Evolutionary conservation across 176 grass and related monocot genomes (phyloP).

Genomic region (Phoenix roebelenii): DNA sequence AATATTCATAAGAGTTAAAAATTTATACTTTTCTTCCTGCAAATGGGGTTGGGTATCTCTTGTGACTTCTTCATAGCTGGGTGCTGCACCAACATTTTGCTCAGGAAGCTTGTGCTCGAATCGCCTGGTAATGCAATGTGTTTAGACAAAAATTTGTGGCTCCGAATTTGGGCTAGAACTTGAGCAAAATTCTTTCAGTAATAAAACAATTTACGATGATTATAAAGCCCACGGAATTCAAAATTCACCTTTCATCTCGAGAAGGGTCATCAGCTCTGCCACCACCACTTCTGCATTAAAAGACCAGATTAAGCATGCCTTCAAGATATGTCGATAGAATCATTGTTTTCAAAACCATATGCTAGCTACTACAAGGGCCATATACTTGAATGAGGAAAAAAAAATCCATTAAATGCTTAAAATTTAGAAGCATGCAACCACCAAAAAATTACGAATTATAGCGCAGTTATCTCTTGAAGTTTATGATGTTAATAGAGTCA

Average conservation of each 20-base stretch:
- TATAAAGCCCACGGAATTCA: background rate
- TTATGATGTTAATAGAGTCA: too few species aligned
- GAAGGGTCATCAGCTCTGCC: conserved; percentile 47
- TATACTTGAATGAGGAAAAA: too few species aligned
- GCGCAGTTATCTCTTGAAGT: too few species aligned
- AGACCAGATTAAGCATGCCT: background rate
- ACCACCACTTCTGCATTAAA: conserved; percentile 47
- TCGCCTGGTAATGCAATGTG: conserved; percentile 31
- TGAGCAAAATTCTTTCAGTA: conserved; percentile 4
- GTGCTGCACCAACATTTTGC: conserved; percentile 65
- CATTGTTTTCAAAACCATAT: too few species aligned
- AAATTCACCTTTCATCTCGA: conserved; percentile 66
- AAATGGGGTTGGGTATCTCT: conserved; percentile 39
- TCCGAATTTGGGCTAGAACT: background rate
- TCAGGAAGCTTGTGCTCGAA: conserved; percentile 61
- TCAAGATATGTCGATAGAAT: too few species aligned
- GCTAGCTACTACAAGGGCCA: too few species aligned
- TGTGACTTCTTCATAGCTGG: conserved; percentile 65
- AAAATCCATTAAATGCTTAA: too few species aligned
- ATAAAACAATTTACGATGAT: conserved; percentile 3
- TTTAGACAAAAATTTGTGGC: background rate
- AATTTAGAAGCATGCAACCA: too few species aligned
- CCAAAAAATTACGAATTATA: too few species aligned
- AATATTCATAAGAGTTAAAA: conserved; percentile 3
- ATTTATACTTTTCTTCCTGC: conserved; percentile 42